Conservation (phyloP, 192 early-diverging fungal species). For the Coemansia sp. region DNA sequence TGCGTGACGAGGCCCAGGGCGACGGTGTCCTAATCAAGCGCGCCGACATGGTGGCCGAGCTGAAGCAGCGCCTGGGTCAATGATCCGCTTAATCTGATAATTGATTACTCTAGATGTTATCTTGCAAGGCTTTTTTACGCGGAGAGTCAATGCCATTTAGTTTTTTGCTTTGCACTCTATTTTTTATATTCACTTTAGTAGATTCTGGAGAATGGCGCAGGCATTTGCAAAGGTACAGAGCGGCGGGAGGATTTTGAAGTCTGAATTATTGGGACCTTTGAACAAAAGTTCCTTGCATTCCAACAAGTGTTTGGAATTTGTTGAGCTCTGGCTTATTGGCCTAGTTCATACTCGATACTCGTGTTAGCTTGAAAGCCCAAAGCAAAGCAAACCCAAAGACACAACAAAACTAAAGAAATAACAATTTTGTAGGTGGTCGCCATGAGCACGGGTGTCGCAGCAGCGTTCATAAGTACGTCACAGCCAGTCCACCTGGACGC, state of each 20-base stretch:
- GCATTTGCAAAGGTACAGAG: conserved; percentile 9
- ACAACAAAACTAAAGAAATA: background rate
- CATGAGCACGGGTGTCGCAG: background rate
- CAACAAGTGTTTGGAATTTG: too few relatives aligned
- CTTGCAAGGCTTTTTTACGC: background rate
- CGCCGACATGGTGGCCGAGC: conserved; percentile 61
- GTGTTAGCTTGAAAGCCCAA: too few relatives aligned
- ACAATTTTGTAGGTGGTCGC: background rate
- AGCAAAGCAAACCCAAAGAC: too few relatives aligned
- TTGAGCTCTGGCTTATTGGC: too few relatives aligned
- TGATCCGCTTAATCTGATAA: background rate
- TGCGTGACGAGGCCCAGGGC: conserved; percentile 18
- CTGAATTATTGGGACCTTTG: too few relatives aligned
- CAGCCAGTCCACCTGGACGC: background rate
- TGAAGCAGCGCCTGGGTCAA: conserved; percentile 48
- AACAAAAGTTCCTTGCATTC: too few relatives aligned
- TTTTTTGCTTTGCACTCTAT: background rate
- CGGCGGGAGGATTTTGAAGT: too few relatives aligned
- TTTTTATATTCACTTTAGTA: background rate
- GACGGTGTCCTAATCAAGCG: conserved; percentile 58
- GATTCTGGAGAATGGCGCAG: conserved; percentile 7
- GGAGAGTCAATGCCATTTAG: background rate
- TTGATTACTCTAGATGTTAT: background rate
- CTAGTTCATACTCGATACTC: too few relatives aligned
- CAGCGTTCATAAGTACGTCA: background rate